Evolutionary conservation across 257 asterid genomes (phyloP).

Genomic region (Anisodus tanguticus): DNA sequence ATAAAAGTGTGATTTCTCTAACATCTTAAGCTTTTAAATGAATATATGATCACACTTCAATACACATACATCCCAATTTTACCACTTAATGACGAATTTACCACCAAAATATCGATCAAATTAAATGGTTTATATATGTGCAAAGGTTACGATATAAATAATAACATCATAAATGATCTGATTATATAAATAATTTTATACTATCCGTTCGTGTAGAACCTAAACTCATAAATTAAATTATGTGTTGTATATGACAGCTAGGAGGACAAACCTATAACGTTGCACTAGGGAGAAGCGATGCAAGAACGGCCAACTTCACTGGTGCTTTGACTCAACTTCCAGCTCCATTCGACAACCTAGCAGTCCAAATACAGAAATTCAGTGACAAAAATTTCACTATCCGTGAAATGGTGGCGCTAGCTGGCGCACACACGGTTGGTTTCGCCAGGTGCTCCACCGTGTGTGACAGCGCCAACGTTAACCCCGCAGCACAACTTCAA

Average conservation of each 20-base stretch:
- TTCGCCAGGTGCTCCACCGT: slow-evolving; percentile 18
- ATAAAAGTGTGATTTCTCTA: no score
- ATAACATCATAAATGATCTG: no score
- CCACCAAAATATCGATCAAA: no score
- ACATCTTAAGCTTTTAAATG: no score
- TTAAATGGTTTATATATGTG: no score
- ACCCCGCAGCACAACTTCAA: not conserved
- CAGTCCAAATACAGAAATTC: slow-evolving; percentile 21
- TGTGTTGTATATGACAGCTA: not conserved
- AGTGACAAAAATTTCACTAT: slow-evolving; percentile 4
- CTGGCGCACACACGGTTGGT: slow-evolving; percentile 29
- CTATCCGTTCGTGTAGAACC: no score
- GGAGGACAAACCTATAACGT: slow-evolving; percentile 29
- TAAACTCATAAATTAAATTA: not conserved
- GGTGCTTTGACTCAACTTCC: slow-evolving; percentile 26
- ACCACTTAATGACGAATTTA: no score
- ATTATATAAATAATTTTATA: no score
- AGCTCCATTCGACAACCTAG: slow-evolving; percentile 25
- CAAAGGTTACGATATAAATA: no score
- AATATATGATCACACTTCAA: no score
- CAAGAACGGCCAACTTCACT: slow-evolving; percentile 27
- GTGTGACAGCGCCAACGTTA: not conserved
- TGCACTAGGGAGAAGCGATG: slow-evolving; percentile 28
- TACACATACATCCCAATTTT: no score
- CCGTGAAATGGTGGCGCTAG: slow-evolving; percentile 30